These are phyloP conservation scores for Didymella arachidicola DNA, from an alignment of 2,329 filamentous ascomycete species.

Conservation along the genomic window DNA sequence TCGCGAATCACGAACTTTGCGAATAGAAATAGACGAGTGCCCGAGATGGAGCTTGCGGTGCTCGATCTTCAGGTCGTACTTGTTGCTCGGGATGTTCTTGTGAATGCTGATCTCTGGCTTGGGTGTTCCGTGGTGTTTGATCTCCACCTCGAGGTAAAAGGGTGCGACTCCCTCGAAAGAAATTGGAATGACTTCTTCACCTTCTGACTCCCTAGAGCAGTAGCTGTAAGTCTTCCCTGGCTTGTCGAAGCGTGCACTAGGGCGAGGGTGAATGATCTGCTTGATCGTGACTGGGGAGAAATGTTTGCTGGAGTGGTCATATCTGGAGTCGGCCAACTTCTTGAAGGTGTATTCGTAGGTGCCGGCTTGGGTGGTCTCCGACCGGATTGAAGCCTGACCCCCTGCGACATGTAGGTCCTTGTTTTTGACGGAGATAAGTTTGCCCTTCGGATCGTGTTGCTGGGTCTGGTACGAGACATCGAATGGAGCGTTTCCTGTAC, in stretches of 20 bases:
- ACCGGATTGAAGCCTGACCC: slow-evolving; percentile 76
- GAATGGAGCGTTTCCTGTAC: slow-evolving; percentile 77
- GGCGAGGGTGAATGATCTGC: slow-evolving; percentile 85
- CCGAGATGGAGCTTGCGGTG: slow-evolving; percentile 84
- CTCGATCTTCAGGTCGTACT: slow-evolving; percentile 83
- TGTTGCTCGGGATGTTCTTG: slow-evolving; percentile 76
- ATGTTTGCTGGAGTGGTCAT: slow-evolving; percentile 73
- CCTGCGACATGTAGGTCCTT: slow-evolving; percentile 80
- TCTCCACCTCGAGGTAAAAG: slow-evolving; percentile 89
- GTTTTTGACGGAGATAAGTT: slow-evolving; percentile 64
- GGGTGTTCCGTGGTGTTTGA: slow-evolving; percentile 86
- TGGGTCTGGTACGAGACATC: slow-evolving; percentile 81
- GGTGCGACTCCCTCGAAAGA: slow-evolving; percentile 82
- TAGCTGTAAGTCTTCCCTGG: slow-evolving; percentile 95
- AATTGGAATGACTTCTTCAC: slow-evolving; percentile 88
- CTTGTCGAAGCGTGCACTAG: slow-evolving; percentile 80
- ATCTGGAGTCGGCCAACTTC: slow-evolving; percentile 83
- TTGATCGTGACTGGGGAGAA: slow-evolving; percentile 74
- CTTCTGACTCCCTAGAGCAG: slow-evolving; percentile 82
- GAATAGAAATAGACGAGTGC: slow-evolving; percentile 87
- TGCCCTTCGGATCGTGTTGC: slow-evolving; percentile 71
- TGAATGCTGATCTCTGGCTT: slow-evolving; percentile 83
- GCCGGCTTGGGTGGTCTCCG: slow-evolving; percentile 86
- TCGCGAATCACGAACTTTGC: slow-evolving; percentile 84
- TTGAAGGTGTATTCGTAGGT: slow-evolving; percentile 86